These are phyloP conservation scores for Cyberlindnera xylosilytica DNA, from an alignment of 805 yeast species.

Conservation along the genomic window DNA sequence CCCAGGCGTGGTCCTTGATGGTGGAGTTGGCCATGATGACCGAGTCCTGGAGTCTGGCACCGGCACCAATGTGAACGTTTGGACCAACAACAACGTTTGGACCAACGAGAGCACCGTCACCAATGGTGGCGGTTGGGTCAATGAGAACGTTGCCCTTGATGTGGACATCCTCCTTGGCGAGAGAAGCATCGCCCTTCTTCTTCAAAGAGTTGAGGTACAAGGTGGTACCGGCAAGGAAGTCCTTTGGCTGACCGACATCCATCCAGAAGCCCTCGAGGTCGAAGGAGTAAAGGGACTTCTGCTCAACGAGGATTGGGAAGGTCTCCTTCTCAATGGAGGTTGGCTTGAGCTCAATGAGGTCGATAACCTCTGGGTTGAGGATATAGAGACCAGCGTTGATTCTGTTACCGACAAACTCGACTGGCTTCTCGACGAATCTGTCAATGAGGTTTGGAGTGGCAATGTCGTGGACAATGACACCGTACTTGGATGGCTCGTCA, in stretches of 20 bases:
- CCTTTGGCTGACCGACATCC: slow-evolving; percentile 99
- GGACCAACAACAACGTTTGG: slow-evolving; percentile 98
- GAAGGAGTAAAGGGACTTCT: slow-evolving; percentile 85
- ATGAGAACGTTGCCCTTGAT: slow-evolving; percentile 89
- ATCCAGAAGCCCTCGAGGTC: slow-evolving; percentile 99
- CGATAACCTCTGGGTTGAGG: slow-evolving; percentile 95
- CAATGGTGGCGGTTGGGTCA: slow-evolving; percentile 93
- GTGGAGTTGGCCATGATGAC: slow-evolving; percentile 88
- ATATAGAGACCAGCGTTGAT: slow-evolving; percentile 99
- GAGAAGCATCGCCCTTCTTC: slow-evolving; percentile 70
- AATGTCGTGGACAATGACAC: slow-evolving; percentile 98
- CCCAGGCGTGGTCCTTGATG: slow-evolving; percentile 96
- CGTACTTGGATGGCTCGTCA: slow-evolving; percentile 98
- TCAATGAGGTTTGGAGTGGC: slow-evolving; percentile 93
- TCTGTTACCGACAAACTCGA: slow-evolving; percentile 99
- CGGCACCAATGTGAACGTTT: slow-evolving; percentile 91
- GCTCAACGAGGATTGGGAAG: slow-evolving; percentile 92
- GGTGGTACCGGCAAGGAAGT: slow-evolving; percentile 93
- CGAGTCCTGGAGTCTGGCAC: slow-evolving; percentile 96
- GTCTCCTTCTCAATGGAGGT: slow-evolving; percentile 99
- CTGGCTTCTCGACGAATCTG: slow-evolving; percentile 99
- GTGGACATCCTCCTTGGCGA: slow-evolving; percentile 56
- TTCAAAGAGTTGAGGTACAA: slow-evolving; percentile 84
- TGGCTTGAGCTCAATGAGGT: slow-evolving; percentile 95
- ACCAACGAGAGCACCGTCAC: slow-evolving; percentile 92